Base-by-base conservation (phyloP, 352 stramenopile genomes). In the Blastocystis sp. region DNA sequence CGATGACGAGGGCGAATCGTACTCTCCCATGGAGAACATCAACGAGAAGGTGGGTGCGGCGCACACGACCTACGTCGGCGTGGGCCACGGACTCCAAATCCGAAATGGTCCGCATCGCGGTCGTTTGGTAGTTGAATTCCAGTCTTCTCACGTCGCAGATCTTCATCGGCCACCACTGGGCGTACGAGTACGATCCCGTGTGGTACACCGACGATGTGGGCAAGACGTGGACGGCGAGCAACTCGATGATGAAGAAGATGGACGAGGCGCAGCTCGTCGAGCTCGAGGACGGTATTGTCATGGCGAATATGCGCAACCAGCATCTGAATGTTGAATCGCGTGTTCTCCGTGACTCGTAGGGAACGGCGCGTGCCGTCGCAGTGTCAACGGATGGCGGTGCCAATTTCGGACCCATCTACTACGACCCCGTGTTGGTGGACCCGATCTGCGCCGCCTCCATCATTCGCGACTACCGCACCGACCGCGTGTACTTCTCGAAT, bases 21-120 rank as follows among this genome's bases (percentile, higher is more conserved):
- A 77, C 33, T 60, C 66, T 51, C 66, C 66, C 2, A 77, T 77
- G 66, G 66, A 55, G 66, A 77, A 77, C 33, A 77, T 77, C 66
- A 35, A 77, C 16, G 66, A 37, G 33, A 77, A 77, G 66, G 66
- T 77, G 37, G 66, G 66, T 33, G 66, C 35, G 3, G 66, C 66
- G 0, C 66, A 77, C 12, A 77, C 66, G 21, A 77, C 66, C 16
- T 77, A 77, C 45, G 66, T 77, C 10, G 66, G 66, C 45, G 66
- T 77, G 37, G 66, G 66, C 66, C 66, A 77, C 45, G 66, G 66
- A 4, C 66, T 77, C 33, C 66, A 77, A 29, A 35, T 77, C 6
- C 66, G 29, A 16, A 29, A 51, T 29, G 66, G 66, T 33, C 66
- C 66, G 26, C 66, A 77, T 45, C 31, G 31, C 50, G 66, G 66